These are phyloP conservation scores for Trichophyton rubrum DNA, from an alignment of 2,329 filamentous ascomycete genomes.

Conservation along the genomic window DNA sequence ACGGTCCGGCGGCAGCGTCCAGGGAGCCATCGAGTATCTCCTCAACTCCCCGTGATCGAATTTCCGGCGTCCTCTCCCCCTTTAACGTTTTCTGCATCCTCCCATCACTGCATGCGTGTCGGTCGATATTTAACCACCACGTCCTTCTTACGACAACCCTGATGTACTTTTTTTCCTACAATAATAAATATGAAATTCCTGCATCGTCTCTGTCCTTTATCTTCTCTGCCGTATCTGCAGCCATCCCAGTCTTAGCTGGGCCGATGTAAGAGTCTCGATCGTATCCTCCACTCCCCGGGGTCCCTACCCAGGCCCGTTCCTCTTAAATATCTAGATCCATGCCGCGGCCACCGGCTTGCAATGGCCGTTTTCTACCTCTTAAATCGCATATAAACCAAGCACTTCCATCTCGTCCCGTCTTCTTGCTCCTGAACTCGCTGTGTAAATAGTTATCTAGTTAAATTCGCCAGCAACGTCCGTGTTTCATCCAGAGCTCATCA, in stretches of 20 bases:
- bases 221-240: not conserved
- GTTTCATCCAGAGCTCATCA: too few relatives aligned
- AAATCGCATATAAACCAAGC: too few relatives aligned
- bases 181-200: not conserved
- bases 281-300: not conserved
- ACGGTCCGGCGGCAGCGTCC: constrained; percentile 82
- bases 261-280: not conserved
- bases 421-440: too few relatives aligned
- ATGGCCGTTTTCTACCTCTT: too few relatives aligned
- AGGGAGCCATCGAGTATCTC: constrained; percentile 50
- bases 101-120: not conserved
- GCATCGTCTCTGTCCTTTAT: not conserved
- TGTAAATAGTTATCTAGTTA: too few relatives aligned
- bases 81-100: not conserved
- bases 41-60: constrained; percentile 21
- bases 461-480: too few relatives aligned
- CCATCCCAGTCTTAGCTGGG: not conserved
- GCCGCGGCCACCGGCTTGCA: too few relatives aligned
- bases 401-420: too few relatives aligned
- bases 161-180: not conserved
- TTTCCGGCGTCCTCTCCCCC: not conserved
- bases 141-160: not conserved
- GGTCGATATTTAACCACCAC: not conserved
- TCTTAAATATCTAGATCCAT: too few relatives aligned
- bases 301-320: not conserved